A percentile compares a stretch with the other conserved stretches of the same genome.
Evolutionary conservation across 2,329 filamentous ascomycete species (phyloP).

Genomic region (Fusarium incarnatum): DNA sequence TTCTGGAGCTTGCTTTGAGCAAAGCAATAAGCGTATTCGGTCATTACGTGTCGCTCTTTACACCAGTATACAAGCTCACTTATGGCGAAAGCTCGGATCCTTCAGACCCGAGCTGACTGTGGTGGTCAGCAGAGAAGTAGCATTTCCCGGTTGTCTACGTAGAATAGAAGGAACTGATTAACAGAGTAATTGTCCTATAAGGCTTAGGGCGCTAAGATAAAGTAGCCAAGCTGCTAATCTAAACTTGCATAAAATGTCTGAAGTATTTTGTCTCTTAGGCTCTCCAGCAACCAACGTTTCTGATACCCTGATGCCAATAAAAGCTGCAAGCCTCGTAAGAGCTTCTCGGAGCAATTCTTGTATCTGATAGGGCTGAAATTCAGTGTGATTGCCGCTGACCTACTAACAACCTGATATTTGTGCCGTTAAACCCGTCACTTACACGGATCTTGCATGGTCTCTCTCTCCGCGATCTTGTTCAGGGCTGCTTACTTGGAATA

Average conservation of each 20-base stretch:
- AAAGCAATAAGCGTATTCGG: background rate
- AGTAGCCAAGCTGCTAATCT: background rate
- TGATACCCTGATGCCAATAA: background rate
- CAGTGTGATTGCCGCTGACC: background rate
- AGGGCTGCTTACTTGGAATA: background rate
- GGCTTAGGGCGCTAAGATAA: background rate
- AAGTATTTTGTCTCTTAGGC: background rate
- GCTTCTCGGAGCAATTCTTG: background rate
- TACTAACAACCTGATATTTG: background rate
- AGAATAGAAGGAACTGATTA: background rate
- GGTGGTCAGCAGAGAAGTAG: background rate
- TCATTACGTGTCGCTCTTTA: background rate
- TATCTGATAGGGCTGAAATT: slow-evolving; percentile 1
- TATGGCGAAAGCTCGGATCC: background rate
- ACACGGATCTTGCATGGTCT: background rate
- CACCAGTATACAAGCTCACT: background rate
- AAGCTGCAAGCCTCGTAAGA: background rate
- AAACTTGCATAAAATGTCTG: background rate
- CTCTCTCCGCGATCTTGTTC: background rate
- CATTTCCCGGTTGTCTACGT: background rate
- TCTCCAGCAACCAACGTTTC: background rate
- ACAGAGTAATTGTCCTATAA: background rate
- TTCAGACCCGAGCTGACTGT: background rate
- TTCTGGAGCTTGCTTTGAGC: background rate
- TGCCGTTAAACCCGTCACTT: background rate